Conservation (phyloP, 495 filamentous ascomycete species). For the Podospora appendiculata region DNA sequence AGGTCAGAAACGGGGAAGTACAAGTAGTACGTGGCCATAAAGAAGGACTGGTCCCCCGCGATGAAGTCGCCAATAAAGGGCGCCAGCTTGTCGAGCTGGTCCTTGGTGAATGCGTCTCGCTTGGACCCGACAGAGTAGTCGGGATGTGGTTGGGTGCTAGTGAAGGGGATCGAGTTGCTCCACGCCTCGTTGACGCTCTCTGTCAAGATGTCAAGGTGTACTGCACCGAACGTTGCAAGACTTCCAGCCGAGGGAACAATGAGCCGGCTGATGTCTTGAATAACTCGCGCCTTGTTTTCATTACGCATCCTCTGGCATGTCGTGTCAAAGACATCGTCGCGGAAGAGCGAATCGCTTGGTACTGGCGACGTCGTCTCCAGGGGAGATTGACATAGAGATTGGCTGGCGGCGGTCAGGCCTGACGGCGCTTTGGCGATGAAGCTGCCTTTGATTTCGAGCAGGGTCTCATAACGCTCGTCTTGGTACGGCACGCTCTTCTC, state of each 20-base stretch:
- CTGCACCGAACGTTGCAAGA: conserved; percentile 21
- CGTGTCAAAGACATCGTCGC: conserved; percentile 25
- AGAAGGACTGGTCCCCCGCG: conserved; percentile 1
- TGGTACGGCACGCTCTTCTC: conserved; percentile 35
- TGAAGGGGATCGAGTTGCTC: conserved; percentile 26
- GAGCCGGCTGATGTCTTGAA: conserved; percentile 30
- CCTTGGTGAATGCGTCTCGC: conserved; percentile 31
- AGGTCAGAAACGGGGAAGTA: conserved; percentile 19
- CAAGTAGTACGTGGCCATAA: conserved; percentile 23
- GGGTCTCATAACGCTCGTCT: conserved; percentile 21
- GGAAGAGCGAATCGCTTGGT: conserved; percentile 30
- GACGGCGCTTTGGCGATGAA: conserved; percentile 29
- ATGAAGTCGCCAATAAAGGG: conserved; percentile 24
- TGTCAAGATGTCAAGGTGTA: conserved; percentile 11
- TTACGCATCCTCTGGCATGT: conserved; percentile 23
- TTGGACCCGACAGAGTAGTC: conserved; percentile 30
- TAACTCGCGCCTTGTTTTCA: conserved; percentile 31
- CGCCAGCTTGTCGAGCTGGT: conserved; percentile 31
- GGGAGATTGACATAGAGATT: conserved; percentile 20
- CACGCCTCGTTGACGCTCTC: conserved; percentile 39
- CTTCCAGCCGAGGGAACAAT: conserved; percentile 31
- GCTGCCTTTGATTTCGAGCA: conserved; percentile 31
- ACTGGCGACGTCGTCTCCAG: conserved; percentile 21
- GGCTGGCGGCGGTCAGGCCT: conserved; percentile 21
- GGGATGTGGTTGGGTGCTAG: conserved; percentile 23